These are phyloP conservation scores for Trametes hirsuta DNA, from an alignment of 1,284 basidiomycete species.

Conservation along the genomic window DNA sequence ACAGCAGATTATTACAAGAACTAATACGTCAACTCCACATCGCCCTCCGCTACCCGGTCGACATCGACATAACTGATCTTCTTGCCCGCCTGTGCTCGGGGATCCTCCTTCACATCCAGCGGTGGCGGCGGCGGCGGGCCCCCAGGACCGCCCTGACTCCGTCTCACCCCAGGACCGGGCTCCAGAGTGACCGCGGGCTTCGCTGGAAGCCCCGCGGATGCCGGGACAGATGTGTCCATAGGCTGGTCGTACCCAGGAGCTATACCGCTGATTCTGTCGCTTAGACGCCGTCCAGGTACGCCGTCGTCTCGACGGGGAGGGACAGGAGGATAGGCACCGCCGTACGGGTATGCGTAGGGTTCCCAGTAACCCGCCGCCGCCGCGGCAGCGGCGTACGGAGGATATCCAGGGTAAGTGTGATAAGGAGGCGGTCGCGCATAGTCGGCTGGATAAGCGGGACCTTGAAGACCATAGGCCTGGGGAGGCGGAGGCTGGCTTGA, in stretches of 20 bases:
- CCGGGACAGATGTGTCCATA: slow-evolving; percentile 52
- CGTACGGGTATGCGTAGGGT: slow-evolving; percentile 48
- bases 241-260: slow-evolving; percentile 54
- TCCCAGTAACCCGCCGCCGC: slow-evolving; percentile 50
- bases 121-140: slow-evolving; percentile 75
- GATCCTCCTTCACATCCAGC: slow-evolving; percentile 84
- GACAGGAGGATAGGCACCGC: slow-evolving; percentile 33
- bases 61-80: slow-evolving; percentile 87
- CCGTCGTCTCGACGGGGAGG: slow-evolving; percentile 60
- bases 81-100: slow-evolving; percentile 79
- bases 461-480: slow-evolving; percentile 78
- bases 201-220: slow-evolving; percentile 72
- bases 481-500: slow-evolving; percentile 72
- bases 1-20: slow-evolving; percentile 31
- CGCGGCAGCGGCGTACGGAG: slow-evolving; percentile 7
- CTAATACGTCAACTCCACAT: slow-evolving; percentile 79
- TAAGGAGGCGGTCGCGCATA: slow-evolving; percentile 46
- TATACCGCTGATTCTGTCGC: slow-evolving; percentile 77
- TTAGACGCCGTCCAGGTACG: slow-evolving; percentile 60
- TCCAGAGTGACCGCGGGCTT: slow-evolving; percentile 72
- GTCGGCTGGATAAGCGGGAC: slow-evolving; percentile 52
- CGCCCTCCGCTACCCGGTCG: slow-evolving; percentile 86
- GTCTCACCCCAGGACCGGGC: slow-evolving; percentile 46
- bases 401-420: slow-evolving; percentile 32
- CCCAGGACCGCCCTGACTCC: slow-evolving; percentile 41